Percentiles rank a stretch among this genome's conserved stretches.
Conservation (phyloP, 2,329 filamentous ascomycete species). For the Fusarium armeniacum region DNA sequence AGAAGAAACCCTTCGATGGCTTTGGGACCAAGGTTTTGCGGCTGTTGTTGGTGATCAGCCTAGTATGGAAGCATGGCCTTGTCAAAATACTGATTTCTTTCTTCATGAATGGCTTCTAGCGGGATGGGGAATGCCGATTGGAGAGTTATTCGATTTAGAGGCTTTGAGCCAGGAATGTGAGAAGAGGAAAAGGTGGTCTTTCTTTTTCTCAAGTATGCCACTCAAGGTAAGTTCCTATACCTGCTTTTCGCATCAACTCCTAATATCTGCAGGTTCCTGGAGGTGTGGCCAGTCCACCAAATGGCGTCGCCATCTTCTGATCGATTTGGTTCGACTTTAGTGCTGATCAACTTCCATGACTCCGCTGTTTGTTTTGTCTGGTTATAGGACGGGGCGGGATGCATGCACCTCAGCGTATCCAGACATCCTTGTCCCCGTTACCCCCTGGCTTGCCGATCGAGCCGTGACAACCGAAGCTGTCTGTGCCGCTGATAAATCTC, state of each 20-base stretch:
- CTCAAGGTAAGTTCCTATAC: constrained; percentile 17
- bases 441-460: no score
- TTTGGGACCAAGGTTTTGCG: constrained; percentile 69
- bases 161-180: constrained; percentile 53
- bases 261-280: background rate
- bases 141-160: constrained; percentile 63
- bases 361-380: no score
- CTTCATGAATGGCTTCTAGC: constrained; percentile 63
- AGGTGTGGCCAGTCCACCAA: background rate
- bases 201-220: constrained; percentile 55
- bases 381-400: no score
- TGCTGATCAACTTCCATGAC: no score
- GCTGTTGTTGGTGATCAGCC: constrained; percentile 70
- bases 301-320: background rate
- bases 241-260: background rate
- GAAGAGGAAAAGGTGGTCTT: constrained; percentile 54
- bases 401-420: no score
- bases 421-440: no score
- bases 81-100: constrained; percentile 51
- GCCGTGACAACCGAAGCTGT: no score
- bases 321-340: no score
- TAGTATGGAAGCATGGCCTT: constrained; percentile 64
- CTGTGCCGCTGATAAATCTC: no score
- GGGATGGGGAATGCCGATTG: constrained; percentile 66
- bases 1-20: constrained; percentile 65